phyloP scores from a whole-genome alignment of 2,329 filamentous ascomycete species.

The Beauveria scarabaeidicola region DNA sequence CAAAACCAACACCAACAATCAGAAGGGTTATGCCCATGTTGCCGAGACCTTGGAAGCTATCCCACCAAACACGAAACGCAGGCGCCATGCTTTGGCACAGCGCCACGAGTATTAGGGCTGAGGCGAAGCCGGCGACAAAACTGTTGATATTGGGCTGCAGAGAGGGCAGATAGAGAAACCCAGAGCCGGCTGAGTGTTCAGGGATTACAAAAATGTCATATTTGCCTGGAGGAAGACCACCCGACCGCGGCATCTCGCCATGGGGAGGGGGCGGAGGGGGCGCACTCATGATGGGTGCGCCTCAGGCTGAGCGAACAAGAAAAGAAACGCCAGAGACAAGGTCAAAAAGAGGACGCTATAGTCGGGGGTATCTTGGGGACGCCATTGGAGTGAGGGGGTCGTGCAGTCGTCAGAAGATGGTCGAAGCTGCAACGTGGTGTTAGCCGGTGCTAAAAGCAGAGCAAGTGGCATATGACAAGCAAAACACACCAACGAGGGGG shows the following conservation, averaged over 20 bases:
- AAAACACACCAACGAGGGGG: neutral
- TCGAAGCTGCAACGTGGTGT: slow-evolving; percentile 7
- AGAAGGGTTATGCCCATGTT: slow-evolving; percentile 66
- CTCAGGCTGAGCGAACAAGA: neutral
- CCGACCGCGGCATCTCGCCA: slow-evolving; percentile 63
- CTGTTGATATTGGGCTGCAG: slow-evolving; percentile 79
- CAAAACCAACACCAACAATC: slow-evolving; percentile 63
- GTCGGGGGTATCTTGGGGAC: slow-evolving; percentile 19
- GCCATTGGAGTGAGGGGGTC: slow-evolving; percentile 22
- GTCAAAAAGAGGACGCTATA: slow-evolving; percentile 10
- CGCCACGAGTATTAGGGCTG: slow-evolving; percentile 62
- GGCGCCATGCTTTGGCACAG: slow-evolving; percentile 69
- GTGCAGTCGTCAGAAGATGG: slow-evolving; percentile 14
- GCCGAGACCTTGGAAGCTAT: slow-evolving; percentile 60
- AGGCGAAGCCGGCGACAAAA: slow-evolving; percentile 79
- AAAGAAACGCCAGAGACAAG: slow-evolving; percentile 3
- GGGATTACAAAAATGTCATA: slow-evolving; percentile 98
- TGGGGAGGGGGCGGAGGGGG: slow-evolving; percentile 82
- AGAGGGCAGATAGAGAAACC: slow-evolving; percentile 91
- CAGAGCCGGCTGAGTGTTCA: slow-evolving; percentile 77
- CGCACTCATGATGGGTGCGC: slow-evolving; percentile 33
- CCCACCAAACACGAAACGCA: slow-evolving; percentile 64
- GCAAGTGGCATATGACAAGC: neutral
- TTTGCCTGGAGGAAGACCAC: slow-evolving; percentile 73
- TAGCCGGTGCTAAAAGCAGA: neutral